Conservation (phyloP, 2,329 filamentous ascomycete genomes). For the Colletotrichum trifolii region DNA sequence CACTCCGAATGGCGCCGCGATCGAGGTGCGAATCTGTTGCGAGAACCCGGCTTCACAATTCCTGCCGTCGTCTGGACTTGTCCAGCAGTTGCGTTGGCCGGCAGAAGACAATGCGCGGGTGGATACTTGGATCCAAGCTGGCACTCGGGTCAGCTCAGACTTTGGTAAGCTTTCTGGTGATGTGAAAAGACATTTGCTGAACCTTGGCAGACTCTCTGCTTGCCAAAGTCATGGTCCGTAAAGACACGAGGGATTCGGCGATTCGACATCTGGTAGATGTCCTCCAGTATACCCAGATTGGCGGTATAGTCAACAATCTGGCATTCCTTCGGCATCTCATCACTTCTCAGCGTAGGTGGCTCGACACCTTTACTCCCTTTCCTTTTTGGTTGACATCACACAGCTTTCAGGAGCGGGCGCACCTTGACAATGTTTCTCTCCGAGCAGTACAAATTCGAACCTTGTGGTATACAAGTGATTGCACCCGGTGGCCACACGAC, state of each 20-base stretch:
- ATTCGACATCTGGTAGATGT: conserved; percentile 54
- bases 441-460: neutral
- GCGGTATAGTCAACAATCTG: conserved; percentile 13
- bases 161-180: conserved; percentile 47
- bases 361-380: neutral
- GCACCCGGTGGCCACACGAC: conserved; percentile 39
- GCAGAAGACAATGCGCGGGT: conserved; percentile 60
- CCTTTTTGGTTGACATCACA: neutral
- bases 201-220: conserved; percentile 58
- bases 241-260: conserved; percentile 56
- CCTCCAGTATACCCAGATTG: neutral
- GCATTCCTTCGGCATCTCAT: conserved; percentile 1
- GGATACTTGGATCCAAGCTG: conserved; percentile 72
- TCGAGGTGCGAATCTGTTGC: conserved; percentile 54
- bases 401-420: conserved; percentile 4
- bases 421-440: conserved; percentile 7
- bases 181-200: neutral
- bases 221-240: conserved; percentile 69
- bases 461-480: neutral
- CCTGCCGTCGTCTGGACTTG: conserved; percentile 66
- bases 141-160: conserved; percentile 65
- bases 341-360: neutral
- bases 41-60: conserved; percentile 68
- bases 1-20: conserved; percentile 45
- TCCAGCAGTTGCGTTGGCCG: conserved; percentile 69